phyloP scores from a whole-genome alignment of 331 rosid genomes.

The Malus hybrid region DNA sequence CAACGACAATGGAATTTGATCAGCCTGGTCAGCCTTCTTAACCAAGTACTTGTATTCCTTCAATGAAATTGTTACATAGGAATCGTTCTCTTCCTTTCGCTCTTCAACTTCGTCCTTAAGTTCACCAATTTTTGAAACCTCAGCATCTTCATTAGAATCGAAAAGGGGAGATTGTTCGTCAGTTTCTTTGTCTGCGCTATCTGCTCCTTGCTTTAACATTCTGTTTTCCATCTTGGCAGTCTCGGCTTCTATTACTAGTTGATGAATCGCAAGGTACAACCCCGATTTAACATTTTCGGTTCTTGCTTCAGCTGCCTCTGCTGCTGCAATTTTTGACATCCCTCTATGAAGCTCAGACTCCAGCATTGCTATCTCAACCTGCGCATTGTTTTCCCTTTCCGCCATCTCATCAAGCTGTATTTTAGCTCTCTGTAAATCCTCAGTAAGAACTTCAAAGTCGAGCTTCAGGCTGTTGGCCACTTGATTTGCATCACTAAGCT shows the following conservation, averaged over 20 bases:
- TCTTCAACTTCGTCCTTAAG: slow-evolving; percentile 15
- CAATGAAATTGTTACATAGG: slow-evolving; percentile 15
- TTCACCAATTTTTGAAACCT: neutral
- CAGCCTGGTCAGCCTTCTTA: slow-evolving; percentile 13
- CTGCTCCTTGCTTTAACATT: slow-evolving; percentile 13
- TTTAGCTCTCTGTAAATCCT: slow-evolving; percentile 30
- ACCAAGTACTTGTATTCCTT: slow-evolving; percentile 26
- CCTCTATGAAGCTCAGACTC: slow-evolving; percentile 47
- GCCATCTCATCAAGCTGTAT: slow-evolving; percentile 29
- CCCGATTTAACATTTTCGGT: slow-evolving; percentile 18
- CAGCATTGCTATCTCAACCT: slow-evolving; percentile 47
- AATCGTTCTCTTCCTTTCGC: slow-evolving; percentile 11
- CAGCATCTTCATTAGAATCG: neutral
- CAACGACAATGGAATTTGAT: slow-evolving; percentile 6
- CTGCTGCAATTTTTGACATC: slow-evolving; percentile 23
- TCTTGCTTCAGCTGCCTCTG: slow-evolving; percentile 32
- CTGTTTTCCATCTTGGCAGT: slow-evolving; percentile 21
- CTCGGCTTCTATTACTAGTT: slow-evolving; percentile 25
- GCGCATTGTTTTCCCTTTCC: slow-evolving; percentile 28
- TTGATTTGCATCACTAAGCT: slow-evolving; percentile 29
- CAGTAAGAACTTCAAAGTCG: slow-evolving; percentile 26
- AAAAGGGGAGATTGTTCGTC: slow-evolving; percentile 2
- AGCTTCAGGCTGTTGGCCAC: slow-evolving; percentile 26
- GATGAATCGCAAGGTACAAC: slow-evolving; percentile 26
- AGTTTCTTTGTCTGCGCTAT: slow-evolving; percentile 11